phyloP scores from a whole-genome alignment of 2,329 filamentous ascomycete genomes.

The Paraphoma chrysanthemicola region DNA sequence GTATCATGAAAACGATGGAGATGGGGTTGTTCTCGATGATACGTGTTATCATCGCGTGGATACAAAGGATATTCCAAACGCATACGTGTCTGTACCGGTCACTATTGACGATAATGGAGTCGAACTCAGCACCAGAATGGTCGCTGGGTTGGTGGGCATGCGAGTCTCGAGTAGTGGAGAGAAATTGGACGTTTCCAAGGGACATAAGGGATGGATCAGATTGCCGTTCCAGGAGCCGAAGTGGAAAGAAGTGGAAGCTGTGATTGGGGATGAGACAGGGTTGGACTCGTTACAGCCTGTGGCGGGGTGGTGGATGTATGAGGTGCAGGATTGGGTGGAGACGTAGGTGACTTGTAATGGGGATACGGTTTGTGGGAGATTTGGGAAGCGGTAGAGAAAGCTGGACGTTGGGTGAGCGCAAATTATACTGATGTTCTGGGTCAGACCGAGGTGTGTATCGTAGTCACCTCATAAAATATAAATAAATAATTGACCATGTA shows the following conservation, averaged over 20 bases:
- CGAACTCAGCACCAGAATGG: conserved; percentile 12
- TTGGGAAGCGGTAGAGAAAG: too few species aligned
- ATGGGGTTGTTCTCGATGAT: conserved; percentile 4
- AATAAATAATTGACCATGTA: too few species aligned
- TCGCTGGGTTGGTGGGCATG: conserved; percentile 19
- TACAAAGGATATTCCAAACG: conserved; percentile 7
- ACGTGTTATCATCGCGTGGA: conserved; percentile 10
- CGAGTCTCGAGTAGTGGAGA: conserved; percentile 6
- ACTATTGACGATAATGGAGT: conserved; percentile 15
- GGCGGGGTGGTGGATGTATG: conserved; percentile 21
- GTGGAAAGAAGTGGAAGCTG: too few species aligned
- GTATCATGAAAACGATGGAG: background rate
- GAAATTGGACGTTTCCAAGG: background rate
- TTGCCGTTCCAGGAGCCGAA: too few species aligned
- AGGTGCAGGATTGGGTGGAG: background rate
- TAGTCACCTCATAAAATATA: too few species aligned
- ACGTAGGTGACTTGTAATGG: too few species aligned
- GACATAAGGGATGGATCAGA: too few species aligned
- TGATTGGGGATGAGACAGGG: background rate
- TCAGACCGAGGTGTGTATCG: too few species aligned
- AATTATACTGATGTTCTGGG: too few species aligned
- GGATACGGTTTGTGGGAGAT: too few species aligned
- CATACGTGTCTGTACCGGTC: conserved; percentile 15
- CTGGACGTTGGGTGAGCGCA: too few species aligned
- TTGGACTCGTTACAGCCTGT: conserved; percentile 16